Evolutionary conservation across 352 stramenopile species (phyloP).

Genomic region (Phytophthora citricola): DNA sequence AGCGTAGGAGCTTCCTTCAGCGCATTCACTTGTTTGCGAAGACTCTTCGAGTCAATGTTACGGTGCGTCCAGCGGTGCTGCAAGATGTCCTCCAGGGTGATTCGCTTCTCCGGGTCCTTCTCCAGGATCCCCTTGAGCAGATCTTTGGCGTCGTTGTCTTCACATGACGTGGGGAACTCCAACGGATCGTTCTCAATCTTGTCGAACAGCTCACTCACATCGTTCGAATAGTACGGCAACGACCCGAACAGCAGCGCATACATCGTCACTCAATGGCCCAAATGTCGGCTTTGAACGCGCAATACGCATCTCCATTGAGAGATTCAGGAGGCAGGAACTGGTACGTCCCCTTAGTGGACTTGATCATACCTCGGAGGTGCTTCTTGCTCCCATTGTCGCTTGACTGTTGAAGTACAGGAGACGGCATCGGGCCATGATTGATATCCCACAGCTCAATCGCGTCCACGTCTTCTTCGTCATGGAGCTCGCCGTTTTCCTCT

Average conservation of each 20-base stretch:
- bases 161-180: conserved; percentile 51
- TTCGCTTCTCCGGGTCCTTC: conserved; percentile 76
- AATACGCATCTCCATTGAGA: conserved; percentile 70
- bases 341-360: conserved; percentile 80
- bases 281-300: conserved; percentile 89
- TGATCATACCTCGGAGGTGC: conserved; percentile 50
- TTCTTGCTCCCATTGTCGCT: conserved; percentile 5
- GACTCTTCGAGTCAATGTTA: conserved; percentile 58
- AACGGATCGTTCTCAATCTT: conserved; percentile 82
- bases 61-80: conserved; percentile 78
- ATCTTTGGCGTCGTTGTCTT: conserved; percentile 67
- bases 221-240: conserved; percentile 89
- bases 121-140: conserved; percentile 75
- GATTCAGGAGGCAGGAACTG: conserved; percentile 78
- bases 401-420: conserved; percentile 3
- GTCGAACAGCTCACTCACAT: conserved; percentile 89
- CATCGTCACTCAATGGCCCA: conserved; percentile 93
- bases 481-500: conserved; percentile 54
- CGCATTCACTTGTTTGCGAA: conserved; percentile 49
- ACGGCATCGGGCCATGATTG: conserved; percentile 21
- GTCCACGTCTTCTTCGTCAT: conserved; percentile 59
- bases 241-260: conserved; percentile 90
- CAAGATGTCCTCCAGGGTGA: conserved; percentile 71
- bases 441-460: conserved; percentile 59
- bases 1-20: conserved; percentile 49